Base-by-base conservation (phyloP, 495 filamentous ascomycete species). In the Podospora sp. region DNA sequence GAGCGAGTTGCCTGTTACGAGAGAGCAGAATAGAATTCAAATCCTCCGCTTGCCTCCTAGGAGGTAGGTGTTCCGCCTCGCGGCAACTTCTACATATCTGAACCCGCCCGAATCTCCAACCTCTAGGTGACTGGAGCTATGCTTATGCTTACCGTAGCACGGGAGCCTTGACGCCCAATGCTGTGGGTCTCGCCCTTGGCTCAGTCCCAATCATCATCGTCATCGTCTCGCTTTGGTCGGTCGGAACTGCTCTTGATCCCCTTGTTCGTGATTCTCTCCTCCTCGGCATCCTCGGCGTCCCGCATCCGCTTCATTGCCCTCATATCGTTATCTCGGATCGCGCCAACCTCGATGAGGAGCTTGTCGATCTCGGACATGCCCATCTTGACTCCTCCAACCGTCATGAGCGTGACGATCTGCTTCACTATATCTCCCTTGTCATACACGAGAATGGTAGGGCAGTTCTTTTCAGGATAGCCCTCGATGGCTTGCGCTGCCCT, bases 361-460 rank as follows among this genome's bases (percentile, higher is more conserved):
- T 84, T 85, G 73, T 96, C 91, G 33, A 97, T 78, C 56, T 86
- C 76, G 61, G 77, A 66, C 78, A 91, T 79, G 65, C 79, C 88
- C 62, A 92, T 95, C 62, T 82, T 80, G 18, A 83, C 81, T 21
- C 94, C 94, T 11, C 86, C 85, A 46, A 97, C 73, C 69, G 93
- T 92, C 71, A 85, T 86, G 68, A 99, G 81, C 22, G 92, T 97
- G 6, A 99, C 88, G 66, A 96, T 77, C 77, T 97, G 94, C 77
- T 85, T 92, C 72, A 87, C 85, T 62, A 99, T 96, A 78, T 98
- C 93, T 21, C 92, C 93, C 69, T 97, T 91, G 73, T 88, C 88
- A 73, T 98, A 99, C 0, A 96, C 86, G 64, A 99, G 78, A 33
- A 99, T 94, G 7, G 95, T 99, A 9, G 95, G 95, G 58, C 92